These are phyloP conservation scores for Sporothrix luriei DNA, from an alignment of 2,329 filamentous ascomycete genomes.

Conservation along the genomic window DNA sequence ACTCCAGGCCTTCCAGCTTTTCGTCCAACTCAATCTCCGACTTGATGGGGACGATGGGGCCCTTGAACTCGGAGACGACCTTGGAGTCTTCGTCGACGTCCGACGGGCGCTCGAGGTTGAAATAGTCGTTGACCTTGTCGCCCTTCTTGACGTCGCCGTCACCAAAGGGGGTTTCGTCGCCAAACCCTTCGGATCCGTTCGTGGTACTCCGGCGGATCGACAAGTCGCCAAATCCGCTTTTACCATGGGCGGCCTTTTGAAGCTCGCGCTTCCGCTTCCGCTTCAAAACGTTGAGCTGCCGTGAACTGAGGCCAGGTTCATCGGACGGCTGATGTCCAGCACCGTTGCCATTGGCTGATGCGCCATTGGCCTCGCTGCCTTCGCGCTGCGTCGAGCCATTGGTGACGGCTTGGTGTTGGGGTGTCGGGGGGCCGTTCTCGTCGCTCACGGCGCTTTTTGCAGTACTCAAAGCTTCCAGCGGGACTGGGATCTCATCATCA, in stretches of 20 bases:
- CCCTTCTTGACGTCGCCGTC: conserved; percentile 57
- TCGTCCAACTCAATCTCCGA: conserved; percentile 80
- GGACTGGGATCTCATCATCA: conserved; percentile 72
- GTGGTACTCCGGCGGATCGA: conserved; percentile 66
- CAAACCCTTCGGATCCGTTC: conserved; percentile 62
- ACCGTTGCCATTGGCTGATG: conserved; percentile 33
- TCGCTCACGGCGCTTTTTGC: conserved; percentile 38
- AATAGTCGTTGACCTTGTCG: conserved; percentile 77
- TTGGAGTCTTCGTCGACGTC: conserved; percentile 87
- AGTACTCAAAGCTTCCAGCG: conserved; percentile 59
- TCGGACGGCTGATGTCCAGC: conserved; percentile 46
- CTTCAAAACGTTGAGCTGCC: conserved; percentile 92
- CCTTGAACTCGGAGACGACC: conserved; percentile 94
- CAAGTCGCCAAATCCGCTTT: conserved; percentile 86
- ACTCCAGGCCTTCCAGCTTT: conserved; percentile 76
- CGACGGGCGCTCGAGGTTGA: conserved; percentile 77
- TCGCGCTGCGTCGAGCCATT: conserved; percentile 34
- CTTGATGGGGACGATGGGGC: conserved; percentile 76
- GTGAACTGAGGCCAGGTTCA: conserved; percentile 78
- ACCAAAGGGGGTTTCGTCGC: conserved; percentile 55
- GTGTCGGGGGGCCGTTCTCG: conserved; percentile 42
- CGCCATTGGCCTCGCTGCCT: conserved; percentile 18
- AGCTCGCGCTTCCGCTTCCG: conserved; percentile 89
- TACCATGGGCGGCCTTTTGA: conserved; percentile 81
- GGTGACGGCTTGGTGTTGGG: conserved; percentile 46